Evolutionary conservation across 306 rosid genomes (phyloP), one percentile per base, ranked within the genome.

Genomic region (Gynostemma pentaphyllum): DNA sequence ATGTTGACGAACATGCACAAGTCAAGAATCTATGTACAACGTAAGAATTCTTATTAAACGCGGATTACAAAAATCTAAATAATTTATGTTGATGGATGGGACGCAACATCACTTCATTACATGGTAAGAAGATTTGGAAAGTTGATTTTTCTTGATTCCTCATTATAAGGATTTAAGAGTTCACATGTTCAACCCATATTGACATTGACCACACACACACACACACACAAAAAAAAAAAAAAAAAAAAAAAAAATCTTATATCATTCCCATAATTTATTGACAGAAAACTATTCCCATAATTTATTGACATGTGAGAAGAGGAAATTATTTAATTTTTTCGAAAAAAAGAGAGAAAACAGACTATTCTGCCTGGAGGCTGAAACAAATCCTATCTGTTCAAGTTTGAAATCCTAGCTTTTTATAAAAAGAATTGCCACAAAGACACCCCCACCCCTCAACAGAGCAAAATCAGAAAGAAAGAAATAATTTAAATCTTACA

Each of bases 301-400:
- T 56, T 56, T 56, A 56, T 56, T 34, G 36, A 56, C 63, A 56
- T n/a, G 32, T 30, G 45, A 44, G 63, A 56, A 36, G 63, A 56
- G 18, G n/a, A 56, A 5, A 9, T 29, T 16, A 24, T 51, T 52
- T 32, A 55, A 30, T n/a, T n/a, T n/a, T n/a, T n/a, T n/a, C n/a
- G n/a, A 55, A 48, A 11, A 15, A 54, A 54, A 2, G 16, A 24
- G 7, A 16, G 8, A 27, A 30, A 7, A 55, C 44, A 55, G 63
- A 56, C 63, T 32, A 44, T 27, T 56, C 63, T 56, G n/a, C 44
- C 63, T 56, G 63, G 27, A 54, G 62, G 41, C 23, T 29, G 62
- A 54, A 29, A 54, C 63, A 56, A 56, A 56, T 36, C n/a, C 60
- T 53, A 53, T 53, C 22, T 53, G 60, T 53, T 28, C 29, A 37